Base-by-base conservation (phyloP, 73 alveolate genomes). In the Uronychia binucleata region DNA sequence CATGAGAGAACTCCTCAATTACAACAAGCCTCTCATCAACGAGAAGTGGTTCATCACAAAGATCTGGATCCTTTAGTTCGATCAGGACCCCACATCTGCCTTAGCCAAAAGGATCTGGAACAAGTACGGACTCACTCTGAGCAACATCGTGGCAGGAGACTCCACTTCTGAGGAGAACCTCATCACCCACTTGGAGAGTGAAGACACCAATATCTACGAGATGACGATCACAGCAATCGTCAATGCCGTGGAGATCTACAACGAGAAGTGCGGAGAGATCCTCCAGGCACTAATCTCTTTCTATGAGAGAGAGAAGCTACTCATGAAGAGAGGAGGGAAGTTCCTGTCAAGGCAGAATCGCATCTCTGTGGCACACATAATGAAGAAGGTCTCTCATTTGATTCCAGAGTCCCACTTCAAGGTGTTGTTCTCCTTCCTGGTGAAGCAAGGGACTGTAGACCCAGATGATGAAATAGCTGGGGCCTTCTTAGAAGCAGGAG, bases 401-500 rank as follows among this genome's bases (percentile, higher is more conserved):
- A 80, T 88, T 58, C 74, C 34, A 32, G 84, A 78, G 8, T 59
- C 76, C 13, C 31, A 78, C 31, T 74, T 88, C 87, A 30, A 74
- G 31, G 59, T 57, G 79, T 26, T 88, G 35, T 81, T 58, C 32
- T 86, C 74, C 35, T 88, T 81, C 85, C 77, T 88, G 26, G 76
- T 88, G 26, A 80, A 84, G 27, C 60, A 46, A 27, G 94, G 89
- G 19, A 30, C 84, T 34, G 57, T 80, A 28, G 94, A 88, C 74
- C 74, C 35, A 32, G 74, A 88, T 35, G 67, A 78, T 33, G 26
- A 77, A 76, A 80, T 92, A 0, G 78, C 86, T 0, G 82, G 59
- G 57, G 79, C 86, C 0, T 59, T 81, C 80, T 28, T 76, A 84
- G 80, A 88, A 28, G 97, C 97, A 58, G 97, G 93, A 27, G 81